Percentiles rank a stretch among this genome's conserved stretches.
phyloP scores from a whole-genome alignment of 192 early-diverging fungal species.

The Globomyces pollinis-pini region DNA sequence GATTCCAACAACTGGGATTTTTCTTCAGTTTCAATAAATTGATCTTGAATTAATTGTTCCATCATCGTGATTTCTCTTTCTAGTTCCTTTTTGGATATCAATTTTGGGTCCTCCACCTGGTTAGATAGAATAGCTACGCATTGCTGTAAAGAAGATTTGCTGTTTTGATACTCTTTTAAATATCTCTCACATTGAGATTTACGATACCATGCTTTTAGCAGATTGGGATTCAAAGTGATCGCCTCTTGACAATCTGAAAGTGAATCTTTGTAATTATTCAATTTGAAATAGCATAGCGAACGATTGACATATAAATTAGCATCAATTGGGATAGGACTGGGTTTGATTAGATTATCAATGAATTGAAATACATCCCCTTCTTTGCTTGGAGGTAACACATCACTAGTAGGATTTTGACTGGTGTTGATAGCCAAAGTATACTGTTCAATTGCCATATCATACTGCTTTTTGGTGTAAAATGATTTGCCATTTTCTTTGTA shows the following conservation, averaged over 20 bases:
- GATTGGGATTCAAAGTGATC: neutral
- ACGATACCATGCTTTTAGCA: neutral
- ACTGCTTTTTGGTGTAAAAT: neutral
- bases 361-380: neutral
- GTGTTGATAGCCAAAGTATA: slow-evolving; percentile 5
- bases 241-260: neutral
- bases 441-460: neutral
- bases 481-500: neutral
- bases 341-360: neutral
- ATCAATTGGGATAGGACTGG: slow-evolving; percentile 4
- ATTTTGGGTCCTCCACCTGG: neutral
- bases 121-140: neutral
- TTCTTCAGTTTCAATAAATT: neutral
- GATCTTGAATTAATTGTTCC: neutral
- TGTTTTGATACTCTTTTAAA: neutral
- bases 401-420: neutral
- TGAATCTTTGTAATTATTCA: neutral
- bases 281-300: neutral
- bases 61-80: too few relatives aligned
- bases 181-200: slow-evolving; percentile 4
- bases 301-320: slow-evolving; percentile 3
- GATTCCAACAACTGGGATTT: neutral
- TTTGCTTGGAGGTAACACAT: neutral
- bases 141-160: neutral
- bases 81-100: neutral